Evolutionary conservation across 306 rosid species (phyloP).

Genomic region (Inga leiocalycina): DNA sequence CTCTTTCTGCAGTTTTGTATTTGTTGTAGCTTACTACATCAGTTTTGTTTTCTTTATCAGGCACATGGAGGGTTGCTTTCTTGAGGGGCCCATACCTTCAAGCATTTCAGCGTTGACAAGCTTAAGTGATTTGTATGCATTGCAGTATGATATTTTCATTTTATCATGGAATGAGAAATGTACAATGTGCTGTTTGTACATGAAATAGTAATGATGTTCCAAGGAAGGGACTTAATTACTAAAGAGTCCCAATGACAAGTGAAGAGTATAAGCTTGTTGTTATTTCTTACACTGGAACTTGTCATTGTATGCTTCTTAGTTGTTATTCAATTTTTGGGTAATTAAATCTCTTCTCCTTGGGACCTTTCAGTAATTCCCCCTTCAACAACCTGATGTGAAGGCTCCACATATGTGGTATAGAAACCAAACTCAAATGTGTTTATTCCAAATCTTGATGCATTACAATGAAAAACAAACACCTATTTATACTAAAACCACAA

Average conservation of each 20-base stretch:
- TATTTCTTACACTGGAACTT: no score
- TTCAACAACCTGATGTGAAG: not conserved
- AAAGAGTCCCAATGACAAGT: no score
- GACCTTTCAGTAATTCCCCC: no score
- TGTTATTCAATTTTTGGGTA: no score
- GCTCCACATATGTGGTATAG: not conserved
- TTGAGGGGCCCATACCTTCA: slow-evolving; percentile 11
- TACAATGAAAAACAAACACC: no score
- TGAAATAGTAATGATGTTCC: not conserved
- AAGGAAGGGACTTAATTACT: no score
- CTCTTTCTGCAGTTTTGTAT: not conserved
- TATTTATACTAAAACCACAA: no score
- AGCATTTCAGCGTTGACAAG: not conserved
- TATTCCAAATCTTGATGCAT: no score
- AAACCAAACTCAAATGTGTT: no score
- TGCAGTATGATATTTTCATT: not conserved
- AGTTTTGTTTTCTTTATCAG: not conserved
- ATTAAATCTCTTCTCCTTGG: no score
- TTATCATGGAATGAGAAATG: not conserved
- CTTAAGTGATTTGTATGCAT: not conserved
- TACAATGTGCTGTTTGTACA: not conserved
- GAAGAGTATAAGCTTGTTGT: no score
- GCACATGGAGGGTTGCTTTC: slow-evolving; percentile 10
- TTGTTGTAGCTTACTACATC: not conserved
- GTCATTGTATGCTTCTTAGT: no score